Percentiles rank a stretch among this genome's conserved stretches.
These are phyloP conservation scores for Ophiocordyceps camponoti-rufipedis DNA, from an alignment of 2,329 filamentous ascomycete genomes.

Conservation along the genomic window DNA sequence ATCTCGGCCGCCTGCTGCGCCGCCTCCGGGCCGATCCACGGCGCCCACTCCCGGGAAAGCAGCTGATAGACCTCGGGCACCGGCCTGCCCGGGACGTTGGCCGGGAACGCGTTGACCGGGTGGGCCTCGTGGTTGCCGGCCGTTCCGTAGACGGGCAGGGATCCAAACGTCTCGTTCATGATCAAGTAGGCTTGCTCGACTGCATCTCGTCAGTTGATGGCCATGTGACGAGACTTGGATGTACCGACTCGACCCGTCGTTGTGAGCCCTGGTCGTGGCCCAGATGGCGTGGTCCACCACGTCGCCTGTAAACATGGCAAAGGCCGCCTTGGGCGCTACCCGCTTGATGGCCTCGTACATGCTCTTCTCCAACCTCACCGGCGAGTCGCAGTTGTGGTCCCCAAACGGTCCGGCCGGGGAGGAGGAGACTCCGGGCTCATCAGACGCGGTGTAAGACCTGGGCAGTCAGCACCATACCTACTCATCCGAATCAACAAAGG, in stretches of 20 bases:
- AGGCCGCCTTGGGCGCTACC: slow-evolving; percentile 26
- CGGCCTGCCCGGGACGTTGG: slow-evolving; percentile 18
- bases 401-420: slow-evolving; percentile 33
- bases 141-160: slow-evolving; percentile 25
- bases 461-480: background rate
- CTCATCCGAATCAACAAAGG: no score
- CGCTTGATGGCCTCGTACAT: slow-evolving; percentile 32
- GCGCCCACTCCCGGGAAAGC: slow-evolving; percentile 25
- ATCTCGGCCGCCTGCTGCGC: no score
- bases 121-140: slow-evolving; percentile 38
- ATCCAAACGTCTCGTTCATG: slow-evolving; percentile 21
- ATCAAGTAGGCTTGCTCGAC: slow-evolving; percentile 26
- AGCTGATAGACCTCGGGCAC: slow-evolving; percentile 31
- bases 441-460: slow-evolving; percentile 26
- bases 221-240: background rate
- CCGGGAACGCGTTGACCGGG: slow-evolving; percentile 30
- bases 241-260: slow-evolving; percentile 11
- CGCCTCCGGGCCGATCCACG: slow-evolving; percentile 22
- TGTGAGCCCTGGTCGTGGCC: slow-evolving; percentile 20
- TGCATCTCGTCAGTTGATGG: slow-evolving; percentile 1
- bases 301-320: slow-evolving; percentile 42
- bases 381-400: slow-evolving; percentile 33
- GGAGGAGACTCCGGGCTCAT: slow-evolving; percentile 27
- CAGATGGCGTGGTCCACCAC: slow-evolving; percentile 34
- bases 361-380: slow-evolving; percentile 30